A percentile compares a stretch with the other conserved stretches of the same genome.
phyloP scores from a whole-genome alignment of 768 basidiomycete species.

The Rhodosporidiobolus sp. region DNA sequence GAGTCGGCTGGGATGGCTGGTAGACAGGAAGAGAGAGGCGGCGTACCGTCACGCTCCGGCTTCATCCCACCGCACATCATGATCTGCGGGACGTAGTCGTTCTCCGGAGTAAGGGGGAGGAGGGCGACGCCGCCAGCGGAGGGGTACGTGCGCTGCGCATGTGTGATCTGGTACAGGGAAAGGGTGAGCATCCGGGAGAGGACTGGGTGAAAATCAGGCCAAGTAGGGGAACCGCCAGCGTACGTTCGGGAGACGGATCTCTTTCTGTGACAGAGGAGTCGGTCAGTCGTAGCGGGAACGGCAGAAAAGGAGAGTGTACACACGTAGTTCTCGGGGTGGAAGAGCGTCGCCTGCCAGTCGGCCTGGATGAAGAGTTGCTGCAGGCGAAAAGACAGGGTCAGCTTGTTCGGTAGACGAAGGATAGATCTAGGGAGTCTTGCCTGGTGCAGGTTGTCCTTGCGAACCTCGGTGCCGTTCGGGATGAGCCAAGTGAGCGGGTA shows the following conservation, averaged over 20 bases:
- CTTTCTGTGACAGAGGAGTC: constrained; percentile 40
- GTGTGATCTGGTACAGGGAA: neutral
- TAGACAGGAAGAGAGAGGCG: too few relatives aligned
- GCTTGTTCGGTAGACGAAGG: neutral
- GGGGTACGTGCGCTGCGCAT: constrained; percentile 69
- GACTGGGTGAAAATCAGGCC: neutral
- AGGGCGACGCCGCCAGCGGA: constrained; percentile 65
- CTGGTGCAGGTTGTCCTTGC: constrained; percentile 41
- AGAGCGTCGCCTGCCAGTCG: constrained; percentile 47
- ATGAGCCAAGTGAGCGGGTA: constrained; percentile 76
- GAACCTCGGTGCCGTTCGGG: constrained; percentile 43
- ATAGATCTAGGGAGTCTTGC: neutral
- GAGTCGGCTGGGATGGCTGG: neutral
- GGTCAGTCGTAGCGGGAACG: too few relatives aligned
- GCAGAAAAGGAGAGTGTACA: too few relatives aligned
- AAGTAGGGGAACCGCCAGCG: constrained; percentile 53
- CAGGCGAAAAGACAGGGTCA: too few relatives aligned
- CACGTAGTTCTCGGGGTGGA: constrained; percentile 61
- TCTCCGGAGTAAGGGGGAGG: too few relatives aligned
- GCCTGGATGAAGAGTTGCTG: constrained; percentile 46
- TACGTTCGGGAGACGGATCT: constrained; percentile 58
- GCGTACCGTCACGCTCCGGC: constrained; percentile 58
- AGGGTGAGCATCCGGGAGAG: too few relatives aligned
- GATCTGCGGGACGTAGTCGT: constrained; percentile 54
- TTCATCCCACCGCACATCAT: constrained; percentile 84